Evolutionary conservation across 352 stramenopile species (phyloP).

Genomic region (Pythium guiyangense): DNA sequence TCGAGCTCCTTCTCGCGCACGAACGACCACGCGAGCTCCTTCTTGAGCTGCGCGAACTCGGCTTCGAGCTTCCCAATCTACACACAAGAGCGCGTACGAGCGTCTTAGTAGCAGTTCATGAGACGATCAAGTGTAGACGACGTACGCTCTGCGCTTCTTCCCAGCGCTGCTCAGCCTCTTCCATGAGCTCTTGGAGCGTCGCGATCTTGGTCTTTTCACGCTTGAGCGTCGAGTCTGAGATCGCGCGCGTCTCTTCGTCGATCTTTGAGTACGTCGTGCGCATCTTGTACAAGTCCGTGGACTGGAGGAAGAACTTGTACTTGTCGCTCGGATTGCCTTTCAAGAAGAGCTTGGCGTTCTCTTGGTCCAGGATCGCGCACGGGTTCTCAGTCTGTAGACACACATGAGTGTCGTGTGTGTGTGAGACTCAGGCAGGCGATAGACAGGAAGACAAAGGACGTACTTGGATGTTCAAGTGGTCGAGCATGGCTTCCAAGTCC

Average conservation of each 20-base stretch:
- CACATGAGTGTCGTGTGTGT: no score
- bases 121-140: no score
- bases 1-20: constrained; percentile 60
- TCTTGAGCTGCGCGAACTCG: constrained; percentile 71
- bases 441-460: background rate
- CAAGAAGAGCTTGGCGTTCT: constrained; percentile 98
- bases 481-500: constrained; percentile 92
- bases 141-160: constrained; percentile 68
- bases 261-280: constrained; percentile 84
- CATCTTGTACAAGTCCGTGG: constrained; percentile 93
- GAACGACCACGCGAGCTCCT: constrained; percentile 81
- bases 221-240: constrained; percentile 57
- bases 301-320: constrained; percentile 97
- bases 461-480: constrained; percentile 90
- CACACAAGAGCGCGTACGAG: no score
- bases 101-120: no score
- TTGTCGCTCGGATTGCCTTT: constrained; percentile 94
- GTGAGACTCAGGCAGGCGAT: no score
- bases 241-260: constrained; percentile 66
- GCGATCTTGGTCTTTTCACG: constrained; percentile 62
- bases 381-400: constrained; percentile 98
- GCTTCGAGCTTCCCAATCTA: constrained; percentile 73
- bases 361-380: constrained; percentile 95
- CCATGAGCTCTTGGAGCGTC: constrained; percentile 47
- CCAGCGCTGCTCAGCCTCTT: constrained; percentile 67